Evolutionary conservation across 139 green algal genomes (phyloP), one percentile per base, ranked within the genome.

Genomic region (Coccomyxa sp.): DNA sequence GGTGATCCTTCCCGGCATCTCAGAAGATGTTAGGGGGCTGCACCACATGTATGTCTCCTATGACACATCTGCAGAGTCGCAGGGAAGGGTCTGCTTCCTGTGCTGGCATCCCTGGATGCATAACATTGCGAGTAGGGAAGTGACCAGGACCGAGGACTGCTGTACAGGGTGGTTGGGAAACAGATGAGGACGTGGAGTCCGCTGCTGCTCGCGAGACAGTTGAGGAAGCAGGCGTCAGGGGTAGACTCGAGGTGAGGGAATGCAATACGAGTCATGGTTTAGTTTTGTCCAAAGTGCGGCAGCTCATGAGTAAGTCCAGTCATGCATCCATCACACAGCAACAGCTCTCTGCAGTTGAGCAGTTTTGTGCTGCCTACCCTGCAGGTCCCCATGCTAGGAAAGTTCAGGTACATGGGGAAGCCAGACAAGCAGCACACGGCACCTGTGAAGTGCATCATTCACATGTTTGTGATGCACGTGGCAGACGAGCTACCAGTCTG

Each of bases 151-250:
- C n/a, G n/a, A n/a, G n/a, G n/a, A n/a, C n/a, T n/a, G n/a, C n/a
- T n/a, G 10, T 39, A 50, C 88, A 95, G 92, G 94, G 95, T 39
- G 95, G 95, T 6, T 98, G 95, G 94, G 94, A 98, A 78, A 84
- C 86, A 37, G 95, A 98, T 58, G 95, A 98, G 81, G 90, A 80
- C n/a, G 80, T 96, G 55, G 88, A 97, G 69, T 79, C 82, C 22
- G 95, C 95, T 35, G 95, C 94, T 0, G 76, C 79, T 44, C 79
- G 95, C 8, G 95, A 98, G 79, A 97, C 95, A 2, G 82, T 98
- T 55, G 95, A 98, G 79, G 95, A 98, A 81, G 95, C 95, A 39
- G 95, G 95, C 10, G 92, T 98, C 41, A 77, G 89, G 3, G 95
- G 95, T 2, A 55, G 74, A 10, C 79, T 98, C 14, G 91, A 97